These are phyloP conservation scores for Erysiphe pisi DNA, from an alignment of 2,329 filamentous ascomycete species.

Conservation along the genomic window DNA sequence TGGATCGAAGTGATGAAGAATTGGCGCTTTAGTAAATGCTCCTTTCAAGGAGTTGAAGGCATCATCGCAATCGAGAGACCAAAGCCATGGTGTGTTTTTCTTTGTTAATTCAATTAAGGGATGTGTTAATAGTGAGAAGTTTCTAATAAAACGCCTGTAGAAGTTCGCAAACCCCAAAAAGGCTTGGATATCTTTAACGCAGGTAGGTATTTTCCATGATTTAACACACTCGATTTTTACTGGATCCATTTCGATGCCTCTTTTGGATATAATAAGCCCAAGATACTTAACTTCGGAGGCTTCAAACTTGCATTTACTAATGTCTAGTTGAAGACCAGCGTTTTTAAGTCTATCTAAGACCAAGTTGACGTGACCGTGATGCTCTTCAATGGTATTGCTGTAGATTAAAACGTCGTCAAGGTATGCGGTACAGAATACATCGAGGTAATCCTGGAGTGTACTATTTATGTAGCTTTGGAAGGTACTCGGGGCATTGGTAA, in stretches of 20 bases:
- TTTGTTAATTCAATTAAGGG: background rate
- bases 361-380: background rate
- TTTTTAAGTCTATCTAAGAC: background rate
- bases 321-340: background rate
- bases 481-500: background rate
- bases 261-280: background rate
- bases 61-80: background rate
- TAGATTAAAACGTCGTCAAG: conserved; percentile 2
- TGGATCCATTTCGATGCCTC: background rate
- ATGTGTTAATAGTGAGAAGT: background rate
- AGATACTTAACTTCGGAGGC: background rate
- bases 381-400: background rate
- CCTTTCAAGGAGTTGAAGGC: background rate
- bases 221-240: background rate
- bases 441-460: background rate
- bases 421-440: conserved; percentile 18
- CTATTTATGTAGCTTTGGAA: background rate
- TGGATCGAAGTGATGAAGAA: background rate
- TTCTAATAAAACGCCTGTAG: background rate
- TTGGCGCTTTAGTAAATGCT: background rate
- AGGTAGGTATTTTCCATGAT: background rate
- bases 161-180: conserved; percentile 14
- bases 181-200: conserved; percentile 7
- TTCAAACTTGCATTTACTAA: conserved; percentile 7
- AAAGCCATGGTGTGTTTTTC: background rate